Evolutionary conservation across 768 basidiomycete genomes (phyloP).

Genomic region (Cystoderma amianthinum): DNA sequence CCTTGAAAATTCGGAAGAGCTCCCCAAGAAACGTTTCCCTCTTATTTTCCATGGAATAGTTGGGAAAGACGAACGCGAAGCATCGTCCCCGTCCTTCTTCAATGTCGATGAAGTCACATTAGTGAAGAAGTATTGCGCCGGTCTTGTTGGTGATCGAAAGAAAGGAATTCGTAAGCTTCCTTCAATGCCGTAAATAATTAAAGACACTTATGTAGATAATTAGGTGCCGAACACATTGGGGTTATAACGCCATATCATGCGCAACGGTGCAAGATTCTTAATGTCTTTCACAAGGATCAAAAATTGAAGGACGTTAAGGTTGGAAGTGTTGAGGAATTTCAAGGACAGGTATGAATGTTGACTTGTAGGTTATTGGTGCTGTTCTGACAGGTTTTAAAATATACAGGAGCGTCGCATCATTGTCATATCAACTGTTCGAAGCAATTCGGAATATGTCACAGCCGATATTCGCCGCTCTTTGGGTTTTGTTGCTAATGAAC

Average conservation of each 20-base stretch:
- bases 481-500: slow-evolving; percentile 50
- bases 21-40: slow-evolving; percentile 40
- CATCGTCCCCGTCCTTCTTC: slow-evolving; percentile 56
- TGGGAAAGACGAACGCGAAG: slow-evolving; percentile 50
- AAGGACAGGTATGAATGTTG: slow-evolving; percentile 44
- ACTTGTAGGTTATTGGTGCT: too few species aligned
- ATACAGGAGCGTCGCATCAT: slow-evolving; percentile 50
- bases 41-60: slow-evolving; percentile 49
- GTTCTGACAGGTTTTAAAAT: too few species aligned
- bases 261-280: slow-evolving; percentile 47
- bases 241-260: slow-evolving; percentile 67
- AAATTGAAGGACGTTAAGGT: slow-evolving; percentile 41
- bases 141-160: slow-evolving; percentile 25
- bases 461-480: slow-evolving; percentile 48
- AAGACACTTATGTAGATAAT: neutral
- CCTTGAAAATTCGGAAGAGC: slow-evolving; percentile 26
- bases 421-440: slow-evolving; percentile 53
- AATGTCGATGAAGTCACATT: slow-evolving; percentile 47
- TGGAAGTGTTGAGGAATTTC: slow-evolving; percentile 64
- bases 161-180: slow-evolving; percentile 30
- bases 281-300: slow-evolving; percentile 21
- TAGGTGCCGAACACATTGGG: slow-evolving; percentile 43
- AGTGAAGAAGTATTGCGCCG: slow-evolving; percentile 40
- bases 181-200: neutral
- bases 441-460: slow-evolving; percentile 40